Evolutionary conservation across 305 asterid species (phyloP).

Genomic region (Solanum hybrid): DNA sequence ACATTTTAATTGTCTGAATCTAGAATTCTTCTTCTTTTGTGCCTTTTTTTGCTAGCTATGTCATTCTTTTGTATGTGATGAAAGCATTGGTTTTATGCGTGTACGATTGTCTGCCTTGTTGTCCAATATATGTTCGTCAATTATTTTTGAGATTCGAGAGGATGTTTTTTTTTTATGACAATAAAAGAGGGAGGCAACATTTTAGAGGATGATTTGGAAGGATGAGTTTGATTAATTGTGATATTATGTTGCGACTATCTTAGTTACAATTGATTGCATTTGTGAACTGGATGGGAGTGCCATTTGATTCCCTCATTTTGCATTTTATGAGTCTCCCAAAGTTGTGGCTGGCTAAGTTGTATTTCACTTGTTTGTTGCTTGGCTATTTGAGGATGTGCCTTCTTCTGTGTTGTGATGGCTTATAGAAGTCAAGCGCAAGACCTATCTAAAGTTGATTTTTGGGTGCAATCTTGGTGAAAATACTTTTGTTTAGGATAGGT

Average conservation of each 20-base stretch:
- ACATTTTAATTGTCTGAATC: not conserved
- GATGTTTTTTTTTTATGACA: not conserved
- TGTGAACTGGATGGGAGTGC: not conserved
- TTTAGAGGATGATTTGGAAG: not conserved
- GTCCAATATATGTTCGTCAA: not conserved
- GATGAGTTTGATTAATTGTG: not conserved
- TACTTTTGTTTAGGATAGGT: not conserved
- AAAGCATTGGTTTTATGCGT: not conserved
- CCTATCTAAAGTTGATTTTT: not conserved
- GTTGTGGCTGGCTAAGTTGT: not conserved
- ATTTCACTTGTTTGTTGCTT: not conserved
- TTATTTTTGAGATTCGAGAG: not conserved
- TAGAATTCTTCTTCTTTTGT: not conserved
- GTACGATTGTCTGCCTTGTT: not conserved
- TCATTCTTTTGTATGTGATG: not conserved
- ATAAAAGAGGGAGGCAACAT: not conserved
- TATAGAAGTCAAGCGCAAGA: not conserved
- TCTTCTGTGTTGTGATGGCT: not conserved
- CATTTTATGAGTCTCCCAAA: not conserved
- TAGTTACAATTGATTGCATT: not conserved
- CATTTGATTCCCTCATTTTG: not conserved
- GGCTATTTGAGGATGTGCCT: not conserved
- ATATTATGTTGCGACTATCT: not conserved
- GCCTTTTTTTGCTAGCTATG: not conserved
- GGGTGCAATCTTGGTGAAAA: not conserved